Base-by-base conservation (phyloP, 768 basidiomycete species). In the Lentinula sp. region DNA sequence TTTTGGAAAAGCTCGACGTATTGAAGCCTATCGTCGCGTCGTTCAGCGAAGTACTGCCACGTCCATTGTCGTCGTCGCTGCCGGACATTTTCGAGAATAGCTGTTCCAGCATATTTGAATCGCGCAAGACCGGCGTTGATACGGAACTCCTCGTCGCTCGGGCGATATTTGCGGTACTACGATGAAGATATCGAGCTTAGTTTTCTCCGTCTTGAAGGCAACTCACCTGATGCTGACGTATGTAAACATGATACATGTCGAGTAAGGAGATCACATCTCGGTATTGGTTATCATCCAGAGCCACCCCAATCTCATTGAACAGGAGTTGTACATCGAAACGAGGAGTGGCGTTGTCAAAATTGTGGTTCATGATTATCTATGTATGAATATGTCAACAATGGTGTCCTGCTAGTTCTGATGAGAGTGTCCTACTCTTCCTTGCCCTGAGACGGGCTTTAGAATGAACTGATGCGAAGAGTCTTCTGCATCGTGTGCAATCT, bases 181-280 rank as follows among this genome's bases (percentile, higher is more conserved):
- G 61, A 18, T 23, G 61, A 8, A 37, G 13, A 28, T 50, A n/a
- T 49, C 18, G 10, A 4, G 16, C 23, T 23, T 55, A 11, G 32
- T 42, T 23, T 23, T 15, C 13, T 2, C 11, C 11, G 13, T 15
- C 1, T 34, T 39, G 18, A 50, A 48, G 46, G 31, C 11, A 56
- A 48, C 34, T 18, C 21, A 91, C 90, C 80, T 91, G 89, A 63
- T 84, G 85, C 66, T 87, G 87, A 57, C 97, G 85, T 50, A 88
- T 82, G 73, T 96, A 97, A 62, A 98, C 88, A 71, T 98, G 96
- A 73, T 96, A 97, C 83, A 98, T 94, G 71, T 98, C 95, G 62
- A 95, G 79, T 49, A 98, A 82, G 21, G 92, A 95, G 61, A 98
- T 93, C 23, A 83, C 85, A 71, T 98, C 94, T 57, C 93, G 84